phyloP scores from a whole-genome alignment of 768 basidiomycete species.

The Macrocybe gigantea region DNA sequence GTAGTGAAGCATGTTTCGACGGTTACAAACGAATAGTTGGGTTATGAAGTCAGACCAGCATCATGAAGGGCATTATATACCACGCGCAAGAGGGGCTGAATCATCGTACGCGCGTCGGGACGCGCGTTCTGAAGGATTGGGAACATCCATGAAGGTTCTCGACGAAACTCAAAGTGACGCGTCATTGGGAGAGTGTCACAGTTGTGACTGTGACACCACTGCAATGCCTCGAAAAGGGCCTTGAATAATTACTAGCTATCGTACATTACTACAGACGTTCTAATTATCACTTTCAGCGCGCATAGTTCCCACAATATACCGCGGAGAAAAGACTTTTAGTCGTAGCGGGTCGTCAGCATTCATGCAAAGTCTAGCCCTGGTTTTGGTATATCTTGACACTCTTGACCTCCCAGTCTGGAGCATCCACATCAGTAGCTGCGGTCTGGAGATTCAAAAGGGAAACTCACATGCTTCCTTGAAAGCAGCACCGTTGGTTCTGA shows the following conservation, averaged over 20 bases:
- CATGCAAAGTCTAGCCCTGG: conserved; percentile 1
- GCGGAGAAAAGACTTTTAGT: too few species aligned
- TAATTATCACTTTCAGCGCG: too few species aligned
- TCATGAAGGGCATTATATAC: conserved; percentile 11
- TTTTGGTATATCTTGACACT: conserved; percentile 69
- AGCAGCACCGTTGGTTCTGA: conserved; percentile 63
- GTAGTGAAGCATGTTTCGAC: conserved; percentile 13
- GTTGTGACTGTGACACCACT: too few species aligned
- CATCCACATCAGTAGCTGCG: conserved; percentile 1
- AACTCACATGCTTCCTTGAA: conserved; percentile 76
- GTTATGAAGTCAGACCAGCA: neutral
- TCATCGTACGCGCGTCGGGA: conserved; percentile 16
- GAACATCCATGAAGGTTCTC: too few species aligned
- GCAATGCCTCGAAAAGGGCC: too few species aligned
- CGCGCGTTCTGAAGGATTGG: conserved; percentile 9
- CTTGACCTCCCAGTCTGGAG: conserved; percentile 75
- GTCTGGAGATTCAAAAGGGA: neutral
- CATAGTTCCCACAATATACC: too few species aligned
- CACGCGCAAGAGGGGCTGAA: neutral
- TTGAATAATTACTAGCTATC: too few species aligned
- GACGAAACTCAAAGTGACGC: too few species aligned
- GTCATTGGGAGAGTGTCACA: too few species aligned
- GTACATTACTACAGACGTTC: too few species aligned
- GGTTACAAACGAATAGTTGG: conserved; percentile 1
- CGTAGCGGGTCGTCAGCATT: too few species aligned